Base-by-base conservation (phyloP, 257 asterid species). In the Rehmannia glutinosa region DNA sequence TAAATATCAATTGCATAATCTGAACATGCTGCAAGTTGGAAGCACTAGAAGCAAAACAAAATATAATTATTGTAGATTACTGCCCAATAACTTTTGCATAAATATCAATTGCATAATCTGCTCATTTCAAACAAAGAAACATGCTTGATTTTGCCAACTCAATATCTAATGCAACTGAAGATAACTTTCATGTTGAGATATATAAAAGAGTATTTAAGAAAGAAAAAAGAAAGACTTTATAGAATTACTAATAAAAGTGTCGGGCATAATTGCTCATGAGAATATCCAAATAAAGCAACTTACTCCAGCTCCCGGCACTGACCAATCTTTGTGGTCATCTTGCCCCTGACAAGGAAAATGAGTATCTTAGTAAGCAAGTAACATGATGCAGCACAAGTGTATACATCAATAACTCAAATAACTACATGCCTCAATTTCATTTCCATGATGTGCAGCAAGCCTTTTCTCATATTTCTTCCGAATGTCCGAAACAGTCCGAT, bases 281-380 rank as follows among this genome's bases (percentile, higher is more conserved):
- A 64, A 68, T 25, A 61, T 35, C 10, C 50, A 70, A 55, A 68
- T 42, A 64, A 73, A 55, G 63, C 60, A 69, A 68, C 70, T 64
- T 84, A 91, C 98, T 90, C 98, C 98, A 75, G 98, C 98, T 76
- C 82, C 93, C 36, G 97, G 96, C 72, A 89, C 94, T 25, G 97
- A 89, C 50, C 85, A 71, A 64, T 87, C 95, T 72, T 80, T 89
- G 78, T 66, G 80, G 62, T 80, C 89, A 77, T 84, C 95, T 71
- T 82, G 87, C 47, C 78, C 92, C 97, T 87, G 81, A 66, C 59
- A 67, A 56, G 67, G 71, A 68, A 77, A 69, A 35, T 13, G 75
- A 72, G 57, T 30, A 47, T 13, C 61, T 64, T 58, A 62, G 43
- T 38, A 67, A 33, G 38, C n/a, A n/a, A 73, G 70, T 60, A 68